Evolutionary conservation across 202 grass and related monocot genomes (phyloP).

Genomic region (Setaria viridis): DNA sequence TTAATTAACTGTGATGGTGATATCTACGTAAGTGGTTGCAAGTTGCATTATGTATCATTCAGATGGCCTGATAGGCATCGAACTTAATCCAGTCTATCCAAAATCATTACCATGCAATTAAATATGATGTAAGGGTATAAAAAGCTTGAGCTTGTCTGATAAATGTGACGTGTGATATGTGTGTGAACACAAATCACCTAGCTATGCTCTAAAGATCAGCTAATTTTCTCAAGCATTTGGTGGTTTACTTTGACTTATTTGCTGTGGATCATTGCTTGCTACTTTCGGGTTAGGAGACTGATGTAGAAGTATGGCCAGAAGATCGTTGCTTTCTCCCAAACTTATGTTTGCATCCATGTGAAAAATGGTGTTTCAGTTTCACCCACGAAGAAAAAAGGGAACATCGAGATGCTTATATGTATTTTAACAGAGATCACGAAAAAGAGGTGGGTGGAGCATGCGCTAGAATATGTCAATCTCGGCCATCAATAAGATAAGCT

Average conservation of each 20-base stretch:
- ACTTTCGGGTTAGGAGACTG: conserved; percentile 34
- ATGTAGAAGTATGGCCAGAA: conserved; percentile 32
- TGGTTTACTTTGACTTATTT: conserved; percentile 40
- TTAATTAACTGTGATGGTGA: conserved; percentile 36
- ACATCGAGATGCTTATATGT: conserved; percentile 18
- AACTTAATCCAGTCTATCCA: conserved; percentile 38
- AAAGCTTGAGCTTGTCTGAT: conserved; percentile 31
- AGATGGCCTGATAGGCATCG: conserved; percentile 49
- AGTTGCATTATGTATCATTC: conserved; percentile 32
- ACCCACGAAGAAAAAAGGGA: conserved; percentile 31
- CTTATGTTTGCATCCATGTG: conserved; percentile 25
- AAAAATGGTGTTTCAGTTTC: conserved; percentile 40
- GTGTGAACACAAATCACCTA: conserved; percentile 31
- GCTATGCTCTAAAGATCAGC: conserved; percentile 1
- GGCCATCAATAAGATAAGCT: conserved; percentile 42
- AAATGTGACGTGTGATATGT: not conserved
- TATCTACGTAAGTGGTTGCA: conserved; percentile 35
- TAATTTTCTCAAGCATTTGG: conserved; percentile 25
- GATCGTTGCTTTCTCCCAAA: conserved; percentile 32
- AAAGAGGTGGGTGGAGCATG: conserved; percentile 49
- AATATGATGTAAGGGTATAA: conserved; percentile 25
- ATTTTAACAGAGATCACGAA: not conserved
- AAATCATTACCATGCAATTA: conserved; percentile 46
- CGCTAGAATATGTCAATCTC: conserved; percentile 50
- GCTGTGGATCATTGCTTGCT: conserved; percentile 16